A percentile compares a stretch with the other conserved stretches of the same genome.
phyloP scores from a whole-genome alignment of 1,284 basidiomycete species.

The Coniophora puteana region DNA sequence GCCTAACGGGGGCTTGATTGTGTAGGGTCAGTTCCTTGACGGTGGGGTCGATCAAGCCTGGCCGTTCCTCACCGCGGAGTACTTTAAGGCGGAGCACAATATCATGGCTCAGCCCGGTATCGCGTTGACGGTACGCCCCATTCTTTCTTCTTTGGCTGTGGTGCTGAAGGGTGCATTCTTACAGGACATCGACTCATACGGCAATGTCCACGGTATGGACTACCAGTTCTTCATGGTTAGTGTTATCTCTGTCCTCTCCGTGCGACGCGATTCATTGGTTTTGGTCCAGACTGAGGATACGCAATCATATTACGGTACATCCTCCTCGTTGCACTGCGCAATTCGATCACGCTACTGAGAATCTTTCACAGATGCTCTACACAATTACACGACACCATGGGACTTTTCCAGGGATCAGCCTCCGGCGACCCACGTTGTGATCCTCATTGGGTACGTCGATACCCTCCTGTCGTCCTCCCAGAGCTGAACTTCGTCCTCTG shows the following conservation, averaged over 20 bases:
- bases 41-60: conserved; percentile 55
- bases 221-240: conserved; percentile 44
- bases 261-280: conserved; percentile 1
- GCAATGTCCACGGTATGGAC: conserved; percentile 51
- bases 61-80: conserved; percentile 50
- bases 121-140: conserved; percentile 37
- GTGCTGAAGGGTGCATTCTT: background rate
- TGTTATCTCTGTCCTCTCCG: conserved; percentile 1
- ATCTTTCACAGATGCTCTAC: conserved; percentile 28
- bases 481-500: background rate
- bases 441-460: conserved; percentile 46
- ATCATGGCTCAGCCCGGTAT: conserved; percentile 53
- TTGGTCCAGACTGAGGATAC: conserved; percentile 48
- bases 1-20: conserved; percentile 3
- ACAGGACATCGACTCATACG: conserved; percentile 51
- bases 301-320: conserved; percentile 44
- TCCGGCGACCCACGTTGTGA: conserved; percentile 46
- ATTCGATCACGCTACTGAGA: too few species aligned
- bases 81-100: conserved; percentile 49
- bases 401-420: conserved; percentile 46
- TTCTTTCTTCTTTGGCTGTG: background rate
- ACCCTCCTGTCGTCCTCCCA: background rate
- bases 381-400: conserved; percentile 61
- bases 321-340: background rate
- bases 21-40: conserved; percentile 49